These are phyloP conservation scores for Aspergillus carlsbadensis DNA, from an alignment of 495 filamentous ascomycete species.

Conservation along the genomic window DNA sequence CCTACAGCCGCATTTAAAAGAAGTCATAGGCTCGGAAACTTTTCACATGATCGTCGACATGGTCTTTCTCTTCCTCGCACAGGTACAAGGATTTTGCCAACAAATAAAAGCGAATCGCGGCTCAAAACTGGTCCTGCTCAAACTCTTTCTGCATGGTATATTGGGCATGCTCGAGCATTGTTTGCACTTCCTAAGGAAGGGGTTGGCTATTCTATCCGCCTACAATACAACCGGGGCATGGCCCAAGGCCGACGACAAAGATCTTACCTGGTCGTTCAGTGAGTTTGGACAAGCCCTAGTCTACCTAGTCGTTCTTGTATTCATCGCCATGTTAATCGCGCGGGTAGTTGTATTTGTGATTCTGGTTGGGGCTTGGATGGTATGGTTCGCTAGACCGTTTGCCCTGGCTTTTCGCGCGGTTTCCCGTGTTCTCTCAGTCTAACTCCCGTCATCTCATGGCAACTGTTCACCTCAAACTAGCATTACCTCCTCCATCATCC, in stretches of 20 bases:
- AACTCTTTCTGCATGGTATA: conserved; percentile 28
- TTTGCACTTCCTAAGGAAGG: conserved; percentile 30
- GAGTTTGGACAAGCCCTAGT: conserved; percentile 39
- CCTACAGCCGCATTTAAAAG: conserved; percentile 10
- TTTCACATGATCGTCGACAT: conserved; percentile 35
- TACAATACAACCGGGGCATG: conserved; percentile 38
- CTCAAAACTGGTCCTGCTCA: conserved; percentile 16
- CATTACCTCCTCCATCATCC: background rate
- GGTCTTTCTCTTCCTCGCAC: conserved; percentile 28
- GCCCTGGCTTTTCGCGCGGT: conserved; percentile 34
- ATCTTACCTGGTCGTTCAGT: conserved; percentile 28
- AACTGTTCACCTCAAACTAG: background rate
- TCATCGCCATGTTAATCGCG: conserved; percentile 32
- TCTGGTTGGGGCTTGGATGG: conserved; percentile 40
- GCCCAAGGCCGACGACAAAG: conserved; percentile 33
- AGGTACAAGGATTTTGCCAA: conserved; percentile 27
- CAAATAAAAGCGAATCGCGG: conserved; percentile 28
- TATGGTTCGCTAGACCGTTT: conserved; percentile 44
- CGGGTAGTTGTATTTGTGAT: conserved; percentile 36
- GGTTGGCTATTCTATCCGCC: conserved; percentile 26
- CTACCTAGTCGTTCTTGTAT: conserved; percentile 38
- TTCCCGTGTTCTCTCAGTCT: conserved; percentile 27
- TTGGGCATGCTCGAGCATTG: conserved; percentile 41
- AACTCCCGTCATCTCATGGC: background rate
- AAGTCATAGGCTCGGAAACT: conserved; percentile 22